Evolutionary conservation across 352 stramenopile species (phyloP).

Genomic region (Phytophthora tubulina): DNA sequence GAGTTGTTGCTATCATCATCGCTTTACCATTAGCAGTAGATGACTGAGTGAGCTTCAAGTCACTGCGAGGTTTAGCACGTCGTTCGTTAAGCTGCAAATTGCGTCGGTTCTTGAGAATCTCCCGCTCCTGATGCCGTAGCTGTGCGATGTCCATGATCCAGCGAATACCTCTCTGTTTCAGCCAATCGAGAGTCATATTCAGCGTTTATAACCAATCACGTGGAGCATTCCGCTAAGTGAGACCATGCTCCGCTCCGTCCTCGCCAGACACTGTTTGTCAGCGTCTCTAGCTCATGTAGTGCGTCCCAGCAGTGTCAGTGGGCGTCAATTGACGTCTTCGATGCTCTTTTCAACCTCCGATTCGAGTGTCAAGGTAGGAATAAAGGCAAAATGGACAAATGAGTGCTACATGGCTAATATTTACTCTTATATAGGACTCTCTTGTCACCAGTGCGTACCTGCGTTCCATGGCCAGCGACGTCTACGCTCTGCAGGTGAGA

Average conservation of each 20-base stretch:
- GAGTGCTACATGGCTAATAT: constrained; percentile 3
- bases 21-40: not conserved
- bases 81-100: constrained; percentile 30
- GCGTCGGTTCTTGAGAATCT: constrained; percentile 15
- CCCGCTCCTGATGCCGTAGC: constrained; percentile 7
- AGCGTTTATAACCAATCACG: constrained; percentile 28
- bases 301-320: not conserved
- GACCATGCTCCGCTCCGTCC: constrained; percentile 21
- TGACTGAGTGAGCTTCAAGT: not conserved
- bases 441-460: constrained; percentile 19
- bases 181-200: constrained; percentile 1
- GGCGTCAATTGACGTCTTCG: not conserved
- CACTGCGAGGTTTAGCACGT: constrained; percentile 12
- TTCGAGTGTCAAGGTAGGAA: constrained; percentile 16
- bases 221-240: too few species aligned
- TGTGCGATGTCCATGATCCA: constrained; percentile 9
- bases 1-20: constrained; percentile 13
- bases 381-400: not conserved
- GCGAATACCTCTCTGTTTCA: not conserved
- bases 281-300: not conserved
- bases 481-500: constrained; percentile 43
- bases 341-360: constrained; percentile 3
- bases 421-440: constrained; percentile 6
- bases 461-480: constrained; percentile 43
- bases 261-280: constrained; percentile 6